Conservation (phyloP, 306 rosid species). For the Mucuna pruriens region DNA sequence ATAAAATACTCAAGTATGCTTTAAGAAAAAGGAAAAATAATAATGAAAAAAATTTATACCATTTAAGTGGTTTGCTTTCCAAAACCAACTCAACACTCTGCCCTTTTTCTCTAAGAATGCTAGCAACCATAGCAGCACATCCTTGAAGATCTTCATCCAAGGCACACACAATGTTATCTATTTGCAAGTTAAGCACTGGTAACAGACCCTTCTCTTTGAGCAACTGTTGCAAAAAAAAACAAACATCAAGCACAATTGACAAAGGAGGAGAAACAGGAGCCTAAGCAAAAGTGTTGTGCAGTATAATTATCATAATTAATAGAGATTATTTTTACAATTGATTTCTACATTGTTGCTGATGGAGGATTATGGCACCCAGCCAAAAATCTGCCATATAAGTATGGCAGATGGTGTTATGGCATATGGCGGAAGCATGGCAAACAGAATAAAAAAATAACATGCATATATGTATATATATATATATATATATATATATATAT, state of each 20-base stretch:
- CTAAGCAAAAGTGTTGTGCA: not conserved
- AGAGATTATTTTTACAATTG: not conserved
- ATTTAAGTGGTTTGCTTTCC: constrained; percentile 93
- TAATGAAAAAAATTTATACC: constrained; percentile 48
- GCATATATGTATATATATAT: too few species aligned
- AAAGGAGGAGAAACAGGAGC: not conserved
- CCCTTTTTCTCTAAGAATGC: constrained; percentile 75
- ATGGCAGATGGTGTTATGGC: not conserved
- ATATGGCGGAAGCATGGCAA: not conserved
- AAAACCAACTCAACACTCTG: constrained; percentile 87
- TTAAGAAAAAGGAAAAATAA: constrained; percentile 12
- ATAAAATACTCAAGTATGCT: constrained; percentile 1
- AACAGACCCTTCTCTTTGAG: constrained; percentile 90
- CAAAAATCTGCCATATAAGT: not conserved
- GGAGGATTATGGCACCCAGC: not conserved
- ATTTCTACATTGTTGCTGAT: not conserved
- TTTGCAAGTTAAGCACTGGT: constrained; percentile 68
- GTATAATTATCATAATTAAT: not conserved
- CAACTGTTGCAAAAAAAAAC: constrained; percentile 54
- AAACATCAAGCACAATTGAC: not conserved
- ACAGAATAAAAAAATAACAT: not conserved
- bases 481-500: too few species aligned
- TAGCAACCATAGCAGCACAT: constrained; percentile 84
- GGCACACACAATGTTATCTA: constrained; percentile 82
- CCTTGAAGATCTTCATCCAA: constrained; percentile 92